Percentiles rank a stretch among this genome's conserved stretches.
These are phyloP conservation scores for Aspergillus jensenii DNA, from an alignment of 2,329 filamentous ascomycete genomes.

Conservation along the genomic window DNA sequence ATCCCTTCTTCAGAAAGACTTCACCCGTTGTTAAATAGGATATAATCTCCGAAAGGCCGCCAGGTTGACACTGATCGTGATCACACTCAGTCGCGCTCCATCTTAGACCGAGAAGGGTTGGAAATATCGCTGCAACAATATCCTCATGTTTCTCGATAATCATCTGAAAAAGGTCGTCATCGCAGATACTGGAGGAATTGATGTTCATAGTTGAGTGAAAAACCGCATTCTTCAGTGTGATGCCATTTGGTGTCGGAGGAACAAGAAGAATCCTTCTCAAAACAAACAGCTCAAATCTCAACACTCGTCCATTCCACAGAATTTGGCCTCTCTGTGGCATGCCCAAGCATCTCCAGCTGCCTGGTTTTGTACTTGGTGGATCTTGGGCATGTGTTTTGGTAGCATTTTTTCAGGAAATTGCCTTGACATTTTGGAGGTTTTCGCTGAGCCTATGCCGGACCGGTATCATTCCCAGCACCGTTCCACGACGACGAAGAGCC, in stretches of 20 bases:
- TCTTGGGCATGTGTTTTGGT: conserved; percentile 12
- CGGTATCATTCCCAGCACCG: conserved; percentile 7
- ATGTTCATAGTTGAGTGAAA: conserved; percentile 8
- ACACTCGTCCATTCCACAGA: conserved; percentile 19
- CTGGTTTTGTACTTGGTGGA: conserved; percentile 3
- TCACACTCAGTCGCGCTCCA: not conserved
- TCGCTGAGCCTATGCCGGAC: conserved; percentile 8
- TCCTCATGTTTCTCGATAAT: not conserved
- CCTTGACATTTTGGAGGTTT: conserved; percentile 2
- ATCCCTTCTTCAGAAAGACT: not conserved
- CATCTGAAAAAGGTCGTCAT: not conserved
- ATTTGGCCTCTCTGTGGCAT: conserved; percentile 15
- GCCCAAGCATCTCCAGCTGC: conserved; percentile 1
- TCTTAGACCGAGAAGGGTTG: not conserved
- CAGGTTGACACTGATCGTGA: not conserved
- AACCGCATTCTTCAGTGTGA: conserved; percentile 17
- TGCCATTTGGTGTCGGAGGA: conserved; percentile 12
- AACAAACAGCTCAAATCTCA: conserved; percentile 19
- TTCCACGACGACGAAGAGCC: not conserved
- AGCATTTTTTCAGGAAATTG: conserved; percentile 15
- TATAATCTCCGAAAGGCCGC: not conserved
- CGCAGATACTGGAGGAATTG: not conserved
- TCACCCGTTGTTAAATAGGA: not conserved
- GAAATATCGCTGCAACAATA: not conserved
- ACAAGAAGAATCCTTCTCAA: conserved; percentile 18